Evolutionary conservation across 345 rosid genomes (phyloP).

Genomic region (Firmiana major): DNA sequence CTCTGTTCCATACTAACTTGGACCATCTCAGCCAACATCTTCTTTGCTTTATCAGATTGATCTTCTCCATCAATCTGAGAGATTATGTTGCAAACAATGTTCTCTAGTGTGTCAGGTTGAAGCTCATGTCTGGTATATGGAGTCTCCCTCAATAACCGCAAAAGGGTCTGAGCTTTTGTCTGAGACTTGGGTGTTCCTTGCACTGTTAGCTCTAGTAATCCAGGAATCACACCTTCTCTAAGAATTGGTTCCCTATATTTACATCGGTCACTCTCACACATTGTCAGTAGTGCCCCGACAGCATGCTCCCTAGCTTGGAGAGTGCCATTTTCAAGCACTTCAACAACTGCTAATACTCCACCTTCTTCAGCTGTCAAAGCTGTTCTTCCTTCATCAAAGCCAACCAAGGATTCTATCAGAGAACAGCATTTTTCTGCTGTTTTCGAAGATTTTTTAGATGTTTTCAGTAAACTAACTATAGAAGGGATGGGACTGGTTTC

Average conservation of each 20-base stretch:
- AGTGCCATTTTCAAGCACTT: slow-evolving; percentile 85
- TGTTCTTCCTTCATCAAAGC: slow-evolving; percentile 67
- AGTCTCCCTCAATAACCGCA: slow-evolving; percentile 69
- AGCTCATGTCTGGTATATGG: slow-evolving; percentile 68
- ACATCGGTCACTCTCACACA: slow-evolving; percentile 86
- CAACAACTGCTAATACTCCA: slow-evolving; percentile 79
- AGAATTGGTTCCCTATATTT: slow-evolving; percentile 89
- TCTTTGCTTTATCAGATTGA: slow-evolving; percentile 86
- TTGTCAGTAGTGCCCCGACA: slow-evolving; percentile 64
- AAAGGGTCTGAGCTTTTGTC: slow-evolving; percentile 64
- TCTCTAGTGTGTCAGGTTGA: slow-evolving; percentile 78
- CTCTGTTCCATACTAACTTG: slow-evolving; percentile 99
- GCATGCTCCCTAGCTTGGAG: slow-evolving; percentile 84
- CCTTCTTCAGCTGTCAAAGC: slow-evolving; percentile 67
- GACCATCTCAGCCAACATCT: slow-evolving; percentile 97
- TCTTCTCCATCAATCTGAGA: slow-evolving; percentile 90
- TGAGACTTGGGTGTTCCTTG: slow-evolving; percentile 89
- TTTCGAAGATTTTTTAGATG: slow-evolving; percentile 74
- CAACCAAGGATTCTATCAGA: slow-evolving; percentile 70
- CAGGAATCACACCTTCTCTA: slow-evolving; percentile 94
- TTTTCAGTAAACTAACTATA: slow-evolving; percentile 54
- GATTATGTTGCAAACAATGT: slow-evolving; percentile 84
- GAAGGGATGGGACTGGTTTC: slow-evolving; percentile 60
- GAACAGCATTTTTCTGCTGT: slow-evolving; percentile 85
- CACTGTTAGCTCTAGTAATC: slow-evolving; percentile 92